Evolutionary conservation across 2,329 filamentous ascomycete genomes (phyloP), one percentile per base, ranked within the genome.

Genomic region (Trichoderma endophyticum): DNA sequence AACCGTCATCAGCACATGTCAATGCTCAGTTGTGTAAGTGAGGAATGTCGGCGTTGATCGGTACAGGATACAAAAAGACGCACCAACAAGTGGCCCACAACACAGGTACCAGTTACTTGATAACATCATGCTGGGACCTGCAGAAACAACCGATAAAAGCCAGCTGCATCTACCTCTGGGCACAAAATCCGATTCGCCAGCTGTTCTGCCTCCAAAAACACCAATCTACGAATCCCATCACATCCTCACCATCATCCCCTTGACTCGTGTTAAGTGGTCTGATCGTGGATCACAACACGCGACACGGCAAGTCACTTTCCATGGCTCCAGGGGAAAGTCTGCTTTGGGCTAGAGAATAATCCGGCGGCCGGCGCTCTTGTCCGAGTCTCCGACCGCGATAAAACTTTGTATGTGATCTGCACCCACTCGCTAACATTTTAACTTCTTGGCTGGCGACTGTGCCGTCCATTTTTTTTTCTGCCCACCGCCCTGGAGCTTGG

Each of bases 321-420:
- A 54, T 43, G 65, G 54, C 51, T 39, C 65, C 65, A 68, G 65
- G 65, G 65, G 65, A 56, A 68, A 30, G 14, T 59, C 65, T 48
- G 26, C 18, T 34, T 68, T 59, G 24, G 51, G 65, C 51, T 68
- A 68, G 54, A 56, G 32, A 54, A 21, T 43, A 28, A 28, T 28
- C 18, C 66, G 56, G 39, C 24, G 36, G 39, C 34, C 26, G 36
- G 34, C 39, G 21, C 24, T 57, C 67, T 48, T 43, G 34, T 65
- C 69, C 69, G 69, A 71, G 61, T 21, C 26, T 36, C 67, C 67
- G 67, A 48, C 43, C n/a, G 56, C 39, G 67, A 70, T 70, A 70
- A 28, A n/a, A 8, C 15, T 43, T 67, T 60, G 65, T 64, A 54
- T 65, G 51, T 24, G 26, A 14, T 51, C 39, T 51, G 30, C 69